phyloP scores from a whole-genome alignment of 805 yeast species.

The Yamadazyma tumulicola region DNA sequence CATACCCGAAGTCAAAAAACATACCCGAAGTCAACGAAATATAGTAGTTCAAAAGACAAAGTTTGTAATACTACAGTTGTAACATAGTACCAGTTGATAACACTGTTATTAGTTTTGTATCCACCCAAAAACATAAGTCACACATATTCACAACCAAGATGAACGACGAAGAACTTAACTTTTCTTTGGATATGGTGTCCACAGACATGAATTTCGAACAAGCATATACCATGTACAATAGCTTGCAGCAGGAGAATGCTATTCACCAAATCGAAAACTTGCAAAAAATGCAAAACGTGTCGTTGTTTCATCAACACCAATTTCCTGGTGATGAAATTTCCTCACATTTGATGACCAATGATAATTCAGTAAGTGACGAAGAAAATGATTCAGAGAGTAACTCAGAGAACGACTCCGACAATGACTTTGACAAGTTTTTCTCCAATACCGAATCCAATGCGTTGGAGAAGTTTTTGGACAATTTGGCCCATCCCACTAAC shows the following conservation, averaged over 20 bases:
- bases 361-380: background rate
- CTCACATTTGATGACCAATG: background rate
- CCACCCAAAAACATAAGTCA: background rate
- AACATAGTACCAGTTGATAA: too few relatives aligned
- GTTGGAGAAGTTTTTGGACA: conserved; percentile 40
- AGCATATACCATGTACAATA: conserved; percentile 39
- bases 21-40: too few relatives aligned
- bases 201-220: conserved; percentile 45
- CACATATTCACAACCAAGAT: too few relatives aligned
- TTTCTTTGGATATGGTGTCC: conserved; percentile 17
- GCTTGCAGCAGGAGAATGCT: conserved; percentile 37
- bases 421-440: conserved; percentile 34
- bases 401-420: conserved; percentile 10
- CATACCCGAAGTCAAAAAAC: too few relatives aligned
- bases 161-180: conserved; percentile 6
- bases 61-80: too few relatives aligned
- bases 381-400: conserved; percentile 6
- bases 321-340: background rate
- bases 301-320: conserved; percentile 1
- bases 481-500: conserved; percentile 26
- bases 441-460: conserved; percentile 35
- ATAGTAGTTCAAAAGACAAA: too few relatives aligned
- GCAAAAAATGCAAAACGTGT: conserved; percentile 30
- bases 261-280: conserved; percentile 32
- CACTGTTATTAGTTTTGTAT: too few relatives aligned